Base-by-base conservation (phyloP, 1,139 yeast species). In the Petasospora rhodanensis region DNA sequence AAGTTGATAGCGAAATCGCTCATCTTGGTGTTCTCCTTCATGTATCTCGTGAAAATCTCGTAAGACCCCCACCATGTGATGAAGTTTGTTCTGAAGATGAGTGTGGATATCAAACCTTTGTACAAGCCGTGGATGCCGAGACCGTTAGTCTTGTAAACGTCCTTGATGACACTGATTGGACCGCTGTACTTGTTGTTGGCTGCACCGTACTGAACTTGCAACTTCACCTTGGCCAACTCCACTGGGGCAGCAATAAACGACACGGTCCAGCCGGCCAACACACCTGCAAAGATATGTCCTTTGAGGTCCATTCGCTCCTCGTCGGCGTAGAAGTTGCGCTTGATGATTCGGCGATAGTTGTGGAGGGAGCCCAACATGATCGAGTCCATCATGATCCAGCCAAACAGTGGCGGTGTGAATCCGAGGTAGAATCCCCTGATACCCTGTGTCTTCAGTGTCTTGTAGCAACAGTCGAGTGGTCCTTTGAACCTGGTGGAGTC, bases 31-130 rank as follows among this genome's bases (percentile, higher is more conserved):
- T 82, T 66, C 10, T 68, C 63, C 44, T 74, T 70, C 57, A 86
- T 79, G 66, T 71, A 79, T 35, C 71, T 69, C 9, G 93, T 83
- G 54, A 85, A 72, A 10, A 85, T 41, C 51, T 86, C 95, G 54
- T 86, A 86, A 0, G 94, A 79, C 2, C 95, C 95, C 96, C 96
- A 87, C 93, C 95, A 86, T 42, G 84, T 84, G 25, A 84, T 68
- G 53, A 87, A 87, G 59, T 84, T 84, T 1, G 95, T 78, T 52
- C 96, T 69, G 62, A 87, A 87, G 11, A 87, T 69, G 82, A 86
- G 76, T 0, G 96, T 87, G 10, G 95, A 78, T n/a, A 78, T 58
- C 32, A 87, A 65, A 6, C 95, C 96, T 47, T 82, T 77, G 56
- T 83, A 86, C 12, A 86, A 65, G 0, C 89, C 82, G 43, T 75